Percentiles rank a stretch among this genome's conserved stretches.
phyloP scores from a whole-genome alignment of 1,284 basidiomycete genomes.

The Boletus calvinii region DNA sequence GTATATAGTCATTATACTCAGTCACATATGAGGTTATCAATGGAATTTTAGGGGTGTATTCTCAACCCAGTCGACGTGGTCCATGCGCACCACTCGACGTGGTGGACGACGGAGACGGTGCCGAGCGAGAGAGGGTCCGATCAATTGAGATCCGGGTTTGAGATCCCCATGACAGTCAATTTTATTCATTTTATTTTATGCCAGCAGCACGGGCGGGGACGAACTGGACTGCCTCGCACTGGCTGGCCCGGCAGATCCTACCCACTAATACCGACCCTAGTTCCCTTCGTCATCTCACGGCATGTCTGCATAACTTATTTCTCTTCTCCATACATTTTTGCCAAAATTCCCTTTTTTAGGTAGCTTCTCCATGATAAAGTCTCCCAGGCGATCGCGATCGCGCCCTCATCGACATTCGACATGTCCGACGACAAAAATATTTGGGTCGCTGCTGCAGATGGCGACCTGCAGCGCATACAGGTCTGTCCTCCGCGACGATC shows the following conservation, averaged over 20 bases:
- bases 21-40: too few relatives aligned
- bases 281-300: conserved; percentile 15
- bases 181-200: conserved; percentile 3
- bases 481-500: conserved; percentile 30
- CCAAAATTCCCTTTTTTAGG: conserved; percentile 28
- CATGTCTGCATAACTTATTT: conserved; percentile 14
- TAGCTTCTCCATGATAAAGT: conserved; percentile 19
- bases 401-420: background rate
- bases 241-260: conserved; percentile 10
- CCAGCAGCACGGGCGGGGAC: background rate
- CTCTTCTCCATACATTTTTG: conserved; percentile 4
- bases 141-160: conserved; percentile 31
- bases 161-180: conserved; percentile 23
- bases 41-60: too few relatives aligned
- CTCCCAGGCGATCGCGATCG: conserved; percentile 19
- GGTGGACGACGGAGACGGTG: conserved; percentile 22
- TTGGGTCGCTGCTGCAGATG: conserved; percentile 90
- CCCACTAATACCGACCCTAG: background rate
- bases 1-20: conserved; percentile 13
- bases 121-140: conserved; percentile 26
- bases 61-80: conserved; percentile 5
- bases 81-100: conserved; percentile 2
- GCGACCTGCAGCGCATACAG: conserved; percentile 57
- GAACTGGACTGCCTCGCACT: conserved; percentile 1
- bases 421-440: conserved; percentile 62